Evolutionary conservation across 495 filamentous ascomycete genomes (phyloP).

Genomic region (Wilcoxina mikolae): DNA sequence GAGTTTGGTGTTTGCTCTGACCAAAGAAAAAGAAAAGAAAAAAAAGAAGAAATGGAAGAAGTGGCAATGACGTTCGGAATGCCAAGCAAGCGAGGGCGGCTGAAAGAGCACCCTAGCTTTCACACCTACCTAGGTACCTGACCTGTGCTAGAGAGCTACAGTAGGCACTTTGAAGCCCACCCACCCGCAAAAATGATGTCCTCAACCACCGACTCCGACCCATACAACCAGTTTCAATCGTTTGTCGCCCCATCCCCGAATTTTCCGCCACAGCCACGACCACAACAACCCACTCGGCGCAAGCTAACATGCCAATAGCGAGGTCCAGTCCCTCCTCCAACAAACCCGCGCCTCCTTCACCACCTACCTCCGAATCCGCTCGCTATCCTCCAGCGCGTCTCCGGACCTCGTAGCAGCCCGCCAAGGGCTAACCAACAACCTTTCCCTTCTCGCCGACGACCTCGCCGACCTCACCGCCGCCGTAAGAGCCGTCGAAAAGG

Average conservation of each 20-base stretch:
- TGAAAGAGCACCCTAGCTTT: too few species aligned
- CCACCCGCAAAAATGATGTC: constrained; percentile 51
- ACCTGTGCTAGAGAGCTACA: too few species aligned
- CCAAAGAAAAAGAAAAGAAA: too few species aligned
- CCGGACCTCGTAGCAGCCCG: constrained; percentile 79
- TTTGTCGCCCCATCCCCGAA: constrained; percentile 31
- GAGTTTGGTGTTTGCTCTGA: neutral
- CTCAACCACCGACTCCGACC: constrained; percentile 61
- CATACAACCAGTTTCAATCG: constrained; percentile 89
- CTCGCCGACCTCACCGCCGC: constrained; percentile 78
- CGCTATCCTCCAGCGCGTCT: constrained; percentile 48
- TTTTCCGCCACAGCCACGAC: neutral
- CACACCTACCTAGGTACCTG: too few species aligned
- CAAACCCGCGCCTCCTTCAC: constrained; percentile 72
- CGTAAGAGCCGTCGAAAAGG: constrained; percentile 72
- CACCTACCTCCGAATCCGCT: constrained; percentile 91
- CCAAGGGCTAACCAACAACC: constrained; percentile 60
- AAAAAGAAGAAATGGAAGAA: neutral
- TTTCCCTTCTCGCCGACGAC: constrained; percentile 67
- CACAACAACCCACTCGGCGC: too few species aligned
- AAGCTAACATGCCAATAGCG: constrained; percentile 37
- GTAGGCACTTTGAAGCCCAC: too few species aligned
- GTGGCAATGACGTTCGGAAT: neutral
- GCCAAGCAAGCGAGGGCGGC: too few species aligned
- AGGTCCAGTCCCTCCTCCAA: constrained; percentile 69